phyloP scores from a whole-genome alignment of 768 basidiomycete species.

The Cyathus striatus region DNA sequence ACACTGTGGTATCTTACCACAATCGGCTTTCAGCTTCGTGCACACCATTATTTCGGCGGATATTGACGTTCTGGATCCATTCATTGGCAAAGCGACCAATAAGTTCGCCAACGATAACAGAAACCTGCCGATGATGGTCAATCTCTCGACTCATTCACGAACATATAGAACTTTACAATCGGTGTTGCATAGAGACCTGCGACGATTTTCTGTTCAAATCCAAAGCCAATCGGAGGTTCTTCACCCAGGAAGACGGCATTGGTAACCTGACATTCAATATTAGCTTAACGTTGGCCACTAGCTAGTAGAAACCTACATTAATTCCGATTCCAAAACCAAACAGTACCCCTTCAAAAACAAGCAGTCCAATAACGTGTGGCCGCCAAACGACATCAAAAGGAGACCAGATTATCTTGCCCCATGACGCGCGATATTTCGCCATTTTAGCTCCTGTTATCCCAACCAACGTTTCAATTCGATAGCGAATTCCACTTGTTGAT shows the following conservation, averaged over 20 bases:
- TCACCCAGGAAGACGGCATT: constrained; percentile 17
- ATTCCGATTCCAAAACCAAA: constrained; percentile 27
- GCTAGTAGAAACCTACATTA: constrained; percentile 24
- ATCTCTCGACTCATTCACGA: too few species aligned
- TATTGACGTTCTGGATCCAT: constrained; percentile 20
- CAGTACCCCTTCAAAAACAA: constrained; percentile 33
- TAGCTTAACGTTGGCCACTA: background rate
- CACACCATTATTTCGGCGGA: constrained; percentile 28
- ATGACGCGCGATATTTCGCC: constrained; percentile 24
- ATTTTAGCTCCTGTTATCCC: constrained; percentile 50
- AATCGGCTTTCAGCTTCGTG: constrained; percentile 41
- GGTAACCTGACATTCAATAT: constrained; percentile 16
- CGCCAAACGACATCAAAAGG: constrained; percentile 41
- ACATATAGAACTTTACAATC: constrained; percentile 19
- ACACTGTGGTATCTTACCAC: constrained; percentile 30
- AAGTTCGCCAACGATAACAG: constrained; percentile 30
- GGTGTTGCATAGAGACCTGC: constrained; percentile 32
- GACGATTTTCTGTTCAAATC: constrained; percentile 29
- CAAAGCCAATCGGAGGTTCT: constrained; percentile 21
- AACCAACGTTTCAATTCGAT: constrained; percentile 45
- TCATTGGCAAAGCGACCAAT: constrained; percentile 30
- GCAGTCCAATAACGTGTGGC: constrained; percentile 37
- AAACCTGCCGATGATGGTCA: too few species aligned
- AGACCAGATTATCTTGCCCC: constrained; percentile 27
- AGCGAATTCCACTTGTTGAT: constrained; percentile 30